Evolutionary conservation across 1,139 yeast species (phyloP).

Genomic region (Suhomyces maxii): DNA sequence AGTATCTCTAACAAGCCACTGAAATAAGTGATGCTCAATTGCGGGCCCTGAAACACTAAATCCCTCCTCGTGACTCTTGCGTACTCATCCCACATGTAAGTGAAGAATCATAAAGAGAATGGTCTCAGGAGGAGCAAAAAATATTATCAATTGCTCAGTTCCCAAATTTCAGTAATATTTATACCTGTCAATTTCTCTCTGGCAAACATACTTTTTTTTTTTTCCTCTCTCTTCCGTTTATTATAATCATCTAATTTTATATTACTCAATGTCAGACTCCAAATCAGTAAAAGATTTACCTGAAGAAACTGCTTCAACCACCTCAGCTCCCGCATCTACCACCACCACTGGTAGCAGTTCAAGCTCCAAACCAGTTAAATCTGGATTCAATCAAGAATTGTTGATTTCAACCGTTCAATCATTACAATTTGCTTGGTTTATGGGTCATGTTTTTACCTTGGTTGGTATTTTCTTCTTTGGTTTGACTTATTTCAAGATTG

Average conservation of each 20-base stretch:
- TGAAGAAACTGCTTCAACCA: not conserved
- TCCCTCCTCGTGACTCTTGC: not conserved
- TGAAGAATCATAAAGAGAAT: not conserved
- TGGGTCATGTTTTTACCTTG: constrained; percentile 71
- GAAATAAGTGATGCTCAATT: not conserved
- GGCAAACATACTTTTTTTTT: not conserved
- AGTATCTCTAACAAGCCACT: not conserved
- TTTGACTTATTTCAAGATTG: constrained; percentile 38
- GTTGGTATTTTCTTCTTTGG: constrained; percentile 54
- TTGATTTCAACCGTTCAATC: constrained; percentile 23
- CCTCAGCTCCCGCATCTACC: not conserved
- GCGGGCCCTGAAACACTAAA: not conserved
- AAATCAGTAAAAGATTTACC: constrained; percentile 1
- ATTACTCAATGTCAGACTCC: constrained; percentile 5
- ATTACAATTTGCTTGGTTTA: constrained; percentile 62
- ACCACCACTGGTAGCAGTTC: constrained; percentile 9
- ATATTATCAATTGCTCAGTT: not conserved
- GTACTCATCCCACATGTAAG: not conserved
- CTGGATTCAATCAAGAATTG: constrained; percentile 11
- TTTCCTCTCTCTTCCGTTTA: not conserved
- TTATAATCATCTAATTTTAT: not conserved
- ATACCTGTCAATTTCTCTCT: not conserved
- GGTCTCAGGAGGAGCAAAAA: not conserved
- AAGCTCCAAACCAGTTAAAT: constrained; percentile 13
- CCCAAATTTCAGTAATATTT: not conserved